Evolutionary conservation across 306 rosid species (phyloP).

Genomic region (Heteromeles arbutifolia): DNA sequence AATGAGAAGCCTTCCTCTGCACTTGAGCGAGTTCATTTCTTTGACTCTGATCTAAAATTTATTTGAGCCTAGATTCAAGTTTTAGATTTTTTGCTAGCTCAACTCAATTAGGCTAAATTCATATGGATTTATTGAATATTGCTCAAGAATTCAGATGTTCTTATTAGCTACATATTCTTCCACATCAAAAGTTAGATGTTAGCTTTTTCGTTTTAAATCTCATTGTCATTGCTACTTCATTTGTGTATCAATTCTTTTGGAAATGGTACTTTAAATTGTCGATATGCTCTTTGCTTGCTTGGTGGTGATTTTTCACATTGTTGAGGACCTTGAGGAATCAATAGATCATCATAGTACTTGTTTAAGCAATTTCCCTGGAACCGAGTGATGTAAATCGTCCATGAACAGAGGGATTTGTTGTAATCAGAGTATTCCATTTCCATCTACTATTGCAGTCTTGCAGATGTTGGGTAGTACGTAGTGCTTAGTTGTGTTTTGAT

Average conservation of each 20-base stretch:
- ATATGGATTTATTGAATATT: not conserved
- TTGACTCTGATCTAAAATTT: not conserved
- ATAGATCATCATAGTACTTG: not conserved
- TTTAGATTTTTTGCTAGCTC: not conserved
- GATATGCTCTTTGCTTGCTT: not conserved
- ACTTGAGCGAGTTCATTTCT: constrained; percentile 58
- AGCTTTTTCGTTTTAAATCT: not conserved
- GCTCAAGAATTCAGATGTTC: not conserved
- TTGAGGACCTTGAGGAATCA: not conserved
- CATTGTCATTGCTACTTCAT: not conserved
- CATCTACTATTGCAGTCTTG: not conserved
- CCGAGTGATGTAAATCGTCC: not conserved
- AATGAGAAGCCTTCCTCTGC: constrained; percentile 94
- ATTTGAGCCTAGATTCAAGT: not conserved
- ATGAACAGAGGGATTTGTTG: not conserved
- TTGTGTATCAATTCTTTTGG: not conserved
- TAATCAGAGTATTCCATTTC: not conserved
- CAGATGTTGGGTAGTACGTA: not conserved
- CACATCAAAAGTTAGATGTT: not conserved
- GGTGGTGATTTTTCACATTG: not conserved
- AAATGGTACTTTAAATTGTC: not conserved
- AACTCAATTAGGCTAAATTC: not conserved
- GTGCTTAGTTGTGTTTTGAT: not conserved
- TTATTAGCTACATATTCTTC: not conserved
- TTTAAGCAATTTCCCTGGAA: not conserved